Conservation (phyloP, 208 protist species). For the Trichomonas vaginalis region DNA sequence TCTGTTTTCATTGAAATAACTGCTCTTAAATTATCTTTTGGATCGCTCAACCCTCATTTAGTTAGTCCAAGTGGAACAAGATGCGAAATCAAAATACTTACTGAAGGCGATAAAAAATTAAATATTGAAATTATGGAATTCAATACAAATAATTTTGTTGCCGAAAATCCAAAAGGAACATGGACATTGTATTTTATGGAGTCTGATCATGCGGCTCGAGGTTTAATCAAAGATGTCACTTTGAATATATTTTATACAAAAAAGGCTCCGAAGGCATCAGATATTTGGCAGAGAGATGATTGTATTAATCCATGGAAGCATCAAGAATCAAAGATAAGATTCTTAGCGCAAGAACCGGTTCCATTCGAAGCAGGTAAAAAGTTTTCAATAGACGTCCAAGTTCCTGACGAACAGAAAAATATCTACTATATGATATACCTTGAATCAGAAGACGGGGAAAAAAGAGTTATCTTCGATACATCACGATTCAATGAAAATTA, state of each 20-base stretch:
- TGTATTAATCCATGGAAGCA: neutral
- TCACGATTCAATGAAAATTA: too few relatives aligned
- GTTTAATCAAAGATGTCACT: neutral
- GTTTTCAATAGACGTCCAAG: neutral
- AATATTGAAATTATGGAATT: neutral
- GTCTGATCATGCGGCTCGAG: neutral
- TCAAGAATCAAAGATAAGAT: neutral
- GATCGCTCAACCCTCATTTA: neutral
- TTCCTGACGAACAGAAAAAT: neutral
- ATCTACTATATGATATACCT: neutral
- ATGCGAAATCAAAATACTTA: neutral
- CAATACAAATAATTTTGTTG: neutral
- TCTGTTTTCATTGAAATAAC: neutral
- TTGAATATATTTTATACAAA: neutral
- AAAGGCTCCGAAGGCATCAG: neutral
- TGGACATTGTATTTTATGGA: neutral
- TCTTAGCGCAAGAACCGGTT: neutral
- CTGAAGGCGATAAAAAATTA: neutral
- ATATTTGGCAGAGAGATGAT: neutral
- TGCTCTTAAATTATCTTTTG: neutral
- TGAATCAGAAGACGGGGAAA: neutral
- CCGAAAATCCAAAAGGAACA: neutral
- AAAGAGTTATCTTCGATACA: neutral
- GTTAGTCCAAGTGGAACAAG: neutral
- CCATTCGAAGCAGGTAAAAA: neutral